Base-by-base conservation (phyloP, 2,329 filamentous ascomycete species). In the Aureobasidium namibiae region DNA sequence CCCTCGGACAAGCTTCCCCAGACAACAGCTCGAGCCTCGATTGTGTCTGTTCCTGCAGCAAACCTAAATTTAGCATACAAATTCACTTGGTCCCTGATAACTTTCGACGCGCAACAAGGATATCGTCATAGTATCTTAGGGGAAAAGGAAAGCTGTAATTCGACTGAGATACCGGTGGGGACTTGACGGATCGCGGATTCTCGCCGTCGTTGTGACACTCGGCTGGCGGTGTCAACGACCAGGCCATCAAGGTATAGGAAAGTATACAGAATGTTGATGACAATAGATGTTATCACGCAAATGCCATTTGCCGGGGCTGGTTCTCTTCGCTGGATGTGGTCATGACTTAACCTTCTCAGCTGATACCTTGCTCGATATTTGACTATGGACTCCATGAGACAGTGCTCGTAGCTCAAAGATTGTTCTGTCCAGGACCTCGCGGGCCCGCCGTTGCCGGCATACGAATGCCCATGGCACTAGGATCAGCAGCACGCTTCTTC, bases 381-480 rank as follows among this genome's bases (percentile, higher is more conserved):
- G 6, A 31, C n/a, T 33, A 33, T 16, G 11, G 11, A 34, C 2
- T n/a, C 13, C 21, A 24, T 16, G 2, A 10, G 10, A 26, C 11
- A 6, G 23, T 18, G 8, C 2, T 23, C 46, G 23, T 36, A n/a
- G 3, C 26, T 56, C 14, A 57, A 10, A 57, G 54, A 39, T 57
- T 57, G n/a, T 48, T 31, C 23, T 57, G 54, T 10, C 54, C 54
- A 8, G 33, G 41, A 21, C 54, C 54, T 57, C 54, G 26, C 21
- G 41, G 41, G 11, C 16, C 23, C 16, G 54, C 54, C 23, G 33
- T 38, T 41, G 71, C 69, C 26, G 71, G 71, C 64, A 68, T 63
- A 13, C 71, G 65, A 45, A 73, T 73, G 13, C 70, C 70, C 63
- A 69, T 65, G 11, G 61, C 62, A 9, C 62, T 64, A n/a, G 60